Conservation (phyloP, 2,329 filamentous ascomycete genomes). For the Colletotrichum sp. region DNA sequence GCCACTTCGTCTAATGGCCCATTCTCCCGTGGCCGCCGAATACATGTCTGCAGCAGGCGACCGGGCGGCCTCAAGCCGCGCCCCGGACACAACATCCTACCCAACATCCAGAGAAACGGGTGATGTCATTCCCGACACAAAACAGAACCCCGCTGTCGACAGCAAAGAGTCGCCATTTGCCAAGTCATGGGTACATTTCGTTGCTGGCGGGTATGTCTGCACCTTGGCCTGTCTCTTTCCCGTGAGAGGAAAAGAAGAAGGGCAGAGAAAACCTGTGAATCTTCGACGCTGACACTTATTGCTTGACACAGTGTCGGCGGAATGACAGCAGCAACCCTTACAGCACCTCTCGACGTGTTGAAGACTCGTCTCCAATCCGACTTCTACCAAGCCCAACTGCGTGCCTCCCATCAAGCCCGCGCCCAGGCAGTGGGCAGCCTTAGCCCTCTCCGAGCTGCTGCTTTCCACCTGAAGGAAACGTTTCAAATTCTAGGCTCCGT, state of each 20-base stretch:
- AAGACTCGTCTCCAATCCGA: constrained; percentile 94
- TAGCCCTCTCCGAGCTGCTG: constrained; percentile 67
- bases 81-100: constrained; percentile 19
- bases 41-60: constrained; percentile 37
- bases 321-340: constrained; percentile 92
- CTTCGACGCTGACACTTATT: neutral
- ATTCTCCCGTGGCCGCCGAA: constrained; percentile 28
- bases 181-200: constrained; percentile 90
- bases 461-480: constrained; percentile 83
- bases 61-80: constrained; percentile 17
- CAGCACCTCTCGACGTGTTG: constrained; percentile 90
- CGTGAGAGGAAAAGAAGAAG: neutral
- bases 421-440: constrained; percentile 56
- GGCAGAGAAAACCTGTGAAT: neutral
- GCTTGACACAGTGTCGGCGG: constrained; percentile 71
- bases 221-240: constrained; percentile 12
- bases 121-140: constrained; percentile 53
- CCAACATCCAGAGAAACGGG: constrained; percentile 63
- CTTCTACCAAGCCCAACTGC: constrained; percentile 87
- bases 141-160: constrained; percentile 25
- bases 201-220: constrained; percentile 80
- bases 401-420: constrained; percentile 67
- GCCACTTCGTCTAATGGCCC: constrained; percentile 31
- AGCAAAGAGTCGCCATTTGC: constrained; percentile 56
- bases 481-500: constrained; percentile 85